Percentiles rank a stretch among this genome's conserved stretches.
Evolutionary conservation across 257 asterid species (phyloP).

Genomic region (Primulina tabacum): DNA sequence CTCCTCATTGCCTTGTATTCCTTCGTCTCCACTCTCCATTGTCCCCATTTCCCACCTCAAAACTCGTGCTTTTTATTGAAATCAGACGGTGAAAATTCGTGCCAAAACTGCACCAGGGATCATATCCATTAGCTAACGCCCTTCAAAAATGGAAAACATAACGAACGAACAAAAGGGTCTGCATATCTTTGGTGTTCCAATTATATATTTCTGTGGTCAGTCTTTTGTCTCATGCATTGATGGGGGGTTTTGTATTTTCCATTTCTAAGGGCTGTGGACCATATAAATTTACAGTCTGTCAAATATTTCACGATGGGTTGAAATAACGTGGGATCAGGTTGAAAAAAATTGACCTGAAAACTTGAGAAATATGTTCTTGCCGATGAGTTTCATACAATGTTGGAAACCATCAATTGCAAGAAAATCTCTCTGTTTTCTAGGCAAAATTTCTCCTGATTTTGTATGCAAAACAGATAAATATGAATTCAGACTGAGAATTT

Average conservation of each 20-base stretch:
- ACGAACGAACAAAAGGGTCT: background rate
- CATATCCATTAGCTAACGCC: background rate
- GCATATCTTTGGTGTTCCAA: background rate
- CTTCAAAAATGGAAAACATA: background rate
- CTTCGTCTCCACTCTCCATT: slow-evolving; percentile 13
- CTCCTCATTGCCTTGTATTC: slow-evolving; percentile 32
- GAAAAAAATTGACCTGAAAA: background rate
- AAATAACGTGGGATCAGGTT: background rate
- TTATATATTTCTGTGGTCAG: background rate
- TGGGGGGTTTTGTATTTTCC: background rate
- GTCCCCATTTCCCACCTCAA: slow-evolving; percentile 9
- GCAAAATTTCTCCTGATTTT: background rate
- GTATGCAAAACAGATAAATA: background rate
- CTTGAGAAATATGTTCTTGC: background rate
- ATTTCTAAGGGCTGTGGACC: background rate
- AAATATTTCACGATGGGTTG: background rate
- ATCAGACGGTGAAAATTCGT: background rate
- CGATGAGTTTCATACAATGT: background rate
- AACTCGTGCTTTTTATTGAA: background rate
- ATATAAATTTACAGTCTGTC: background rate
- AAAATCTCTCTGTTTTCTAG: background rate
- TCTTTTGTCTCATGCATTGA: background rate
- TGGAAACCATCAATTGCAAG: background rate
- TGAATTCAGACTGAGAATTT: background rate
- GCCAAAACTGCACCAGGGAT: background rate